Percentiles rank a stretch among this genome's conserved stretches.
phyloP scores from a whole-genome alignment of 495 filamentous ascomycete genomes.

The Aeminium ludgeri region DNA sequence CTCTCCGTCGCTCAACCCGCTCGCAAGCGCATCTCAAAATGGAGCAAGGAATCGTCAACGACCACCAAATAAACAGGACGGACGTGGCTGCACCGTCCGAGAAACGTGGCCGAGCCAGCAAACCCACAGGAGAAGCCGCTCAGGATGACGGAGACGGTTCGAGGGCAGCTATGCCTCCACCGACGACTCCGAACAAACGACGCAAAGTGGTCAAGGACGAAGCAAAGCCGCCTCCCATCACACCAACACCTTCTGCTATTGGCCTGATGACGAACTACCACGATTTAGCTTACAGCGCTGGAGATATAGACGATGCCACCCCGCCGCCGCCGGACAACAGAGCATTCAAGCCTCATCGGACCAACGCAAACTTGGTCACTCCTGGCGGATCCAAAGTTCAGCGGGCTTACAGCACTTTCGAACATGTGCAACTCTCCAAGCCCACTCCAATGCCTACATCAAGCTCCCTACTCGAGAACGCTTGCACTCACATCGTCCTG shows the following conservation, averaged over 20 bases:
- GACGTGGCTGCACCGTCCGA: constrained; percentile 5
- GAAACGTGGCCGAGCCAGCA: constrained; percentile 8
- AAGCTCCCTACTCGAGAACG: constrained; percentile 51
- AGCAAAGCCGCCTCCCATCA: constrained; percentile 16
- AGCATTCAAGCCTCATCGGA: constrained; percentile 44
- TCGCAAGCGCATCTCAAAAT: background rate
- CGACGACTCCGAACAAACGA: constrained; percentile 14
- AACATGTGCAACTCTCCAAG: constrained; percentile 40
- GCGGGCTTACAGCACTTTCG: constrained; percentile 34
- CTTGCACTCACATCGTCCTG: constrained; percentile 57
- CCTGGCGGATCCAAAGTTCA: constrained; percentile 53
- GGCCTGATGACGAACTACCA: constrained; percentile 18
- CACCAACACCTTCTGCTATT: constrained; percentile 21
- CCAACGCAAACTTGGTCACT: constrained; percentile 64
- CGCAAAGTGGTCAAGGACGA: constrained; percentile 11
- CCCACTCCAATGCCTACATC: constrained; percentile 23
- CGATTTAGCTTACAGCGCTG: constrained; percentile 16
- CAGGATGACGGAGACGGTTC: constrained; percentile 2
- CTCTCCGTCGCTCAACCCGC: constrained; percentile 22
- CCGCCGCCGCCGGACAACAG: constrained; percentile 31
- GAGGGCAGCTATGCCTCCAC: constrained; percentile 6
- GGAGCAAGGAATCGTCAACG: constrained; percentile 23
- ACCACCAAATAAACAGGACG: background rate
- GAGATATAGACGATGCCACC: constrained; percentile 22
- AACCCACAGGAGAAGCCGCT: constrained; percentile 2